Evolutionary conservation across 2,329 filamentous ascomycete species (phyloP).

Genomic region (Corniculantispora saksenae): DNA sequence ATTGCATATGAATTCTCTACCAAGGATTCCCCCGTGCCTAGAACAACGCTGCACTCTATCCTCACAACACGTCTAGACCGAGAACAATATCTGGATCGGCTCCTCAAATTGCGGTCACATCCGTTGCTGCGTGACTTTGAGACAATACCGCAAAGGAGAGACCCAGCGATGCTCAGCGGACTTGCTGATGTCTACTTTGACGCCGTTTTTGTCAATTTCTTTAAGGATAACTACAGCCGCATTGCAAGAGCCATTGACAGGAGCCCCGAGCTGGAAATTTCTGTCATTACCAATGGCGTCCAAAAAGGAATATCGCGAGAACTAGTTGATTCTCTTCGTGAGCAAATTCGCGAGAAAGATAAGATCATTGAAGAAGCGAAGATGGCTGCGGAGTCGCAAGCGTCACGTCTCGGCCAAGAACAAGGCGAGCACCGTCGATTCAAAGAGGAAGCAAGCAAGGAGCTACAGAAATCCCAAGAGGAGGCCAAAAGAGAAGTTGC

Average conservation of each 20-base stretch:
- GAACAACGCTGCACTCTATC: constrained; percentile 77
- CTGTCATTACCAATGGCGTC: constrained; percentile 74
- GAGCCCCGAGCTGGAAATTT: constrained; percentile 84
- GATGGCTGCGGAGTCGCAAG: constrained; percentile 47
- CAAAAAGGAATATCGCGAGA: constrained; percentile 93
- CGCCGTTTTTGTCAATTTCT: constrained; percentile 82
- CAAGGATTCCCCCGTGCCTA: constrained; percentile 88
- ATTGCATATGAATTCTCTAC: constrained; percentile 96
- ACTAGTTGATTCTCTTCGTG: constrained; percentile 80
- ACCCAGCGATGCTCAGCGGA: constrained; percentile 46
- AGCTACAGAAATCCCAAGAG: constrained; percentile 41
- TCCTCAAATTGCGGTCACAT: constrained; percentile 75
- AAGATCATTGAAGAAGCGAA: constrained; percentile 49
- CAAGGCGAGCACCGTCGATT: constrained; percentile 69
- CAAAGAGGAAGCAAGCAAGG: constrained; percentile 57
- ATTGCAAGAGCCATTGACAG: constrained; percentile 83
- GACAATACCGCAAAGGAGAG: constrained; percentile 71
- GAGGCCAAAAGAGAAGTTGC: constrained; percentile 47
- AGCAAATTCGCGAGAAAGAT: constrained; percentile 74
- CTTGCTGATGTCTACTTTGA: constrained; percentile 85
- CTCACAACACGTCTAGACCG: constrained; percentile 76
- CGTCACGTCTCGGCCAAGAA: constrained; percentile 67
- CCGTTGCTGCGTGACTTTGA: constrained; percentile 86
- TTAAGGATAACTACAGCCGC: constrained; percentile 93
- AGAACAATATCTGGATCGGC: constrained; percentile 81